Conservation (phyloP, 202 grass and related monocot species). For the Musa balbisiana region DNA sequence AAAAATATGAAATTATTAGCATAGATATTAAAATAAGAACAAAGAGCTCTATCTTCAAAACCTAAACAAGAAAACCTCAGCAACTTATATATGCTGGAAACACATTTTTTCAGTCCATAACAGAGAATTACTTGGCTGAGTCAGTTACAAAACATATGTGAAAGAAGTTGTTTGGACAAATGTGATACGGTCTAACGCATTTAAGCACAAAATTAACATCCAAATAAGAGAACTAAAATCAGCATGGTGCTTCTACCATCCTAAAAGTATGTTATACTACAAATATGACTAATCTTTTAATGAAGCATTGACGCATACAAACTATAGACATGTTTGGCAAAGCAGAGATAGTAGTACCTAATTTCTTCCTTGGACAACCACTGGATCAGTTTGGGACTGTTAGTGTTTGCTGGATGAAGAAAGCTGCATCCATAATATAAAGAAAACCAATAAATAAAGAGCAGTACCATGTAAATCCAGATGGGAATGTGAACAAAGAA, state of each 20-base stretch:
- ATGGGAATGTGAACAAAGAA: background rate
- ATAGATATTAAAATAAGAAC: no score
- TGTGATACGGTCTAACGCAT: no score
- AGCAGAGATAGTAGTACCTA: constrained; percentile 35
- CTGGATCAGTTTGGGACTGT: constrained; percentile 62
- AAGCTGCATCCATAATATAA: constrained; percentile 41
- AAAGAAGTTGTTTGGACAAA: no score
- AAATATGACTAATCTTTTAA: constrained; percentile 13
- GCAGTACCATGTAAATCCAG: background rate
- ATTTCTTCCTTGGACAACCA: constrained; percentile 98
- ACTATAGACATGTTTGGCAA: background rate
- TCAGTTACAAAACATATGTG: no score
- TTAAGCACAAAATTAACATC: background rate
- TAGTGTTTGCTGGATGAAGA: constrained; percentile 87
- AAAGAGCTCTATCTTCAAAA: no score
- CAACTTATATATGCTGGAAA: no score
- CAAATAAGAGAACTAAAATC: no score
- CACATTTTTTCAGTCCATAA: no score
- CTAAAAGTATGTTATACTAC: background rate
- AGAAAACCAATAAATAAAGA: background rate
- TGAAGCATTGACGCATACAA: no score
- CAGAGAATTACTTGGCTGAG: no score
- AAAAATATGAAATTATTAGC: background rate
- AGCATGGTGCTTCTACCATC: no score
- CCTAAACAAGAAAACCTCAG: no score